phyloP scores from a whole-genome alignment of 108 stramenopile genomes.

The Fragilaria radians region DNA sequence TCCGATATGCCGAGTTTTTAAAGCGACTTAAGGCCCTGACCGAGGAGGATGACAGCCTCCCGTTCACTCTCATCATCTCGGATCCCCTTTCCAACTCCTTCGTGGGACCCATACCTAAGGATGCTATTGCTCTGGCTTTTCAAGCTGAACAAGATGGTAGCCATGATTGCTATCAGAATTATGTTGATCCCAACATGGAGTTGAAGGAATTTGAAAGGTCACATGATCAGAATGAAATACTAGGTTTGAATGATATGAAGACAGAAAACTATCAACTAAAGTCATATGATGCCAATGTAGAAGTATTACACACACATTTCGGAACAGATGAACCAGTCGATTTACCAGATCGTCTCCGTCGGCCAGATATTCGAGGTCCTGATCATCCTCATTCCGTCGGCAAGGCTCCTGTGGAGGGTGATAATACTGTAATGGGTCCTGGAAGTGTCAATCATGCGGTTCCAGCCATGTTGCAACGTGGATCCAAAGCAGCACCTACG shows the following conservation, averaged over 20 bases:
- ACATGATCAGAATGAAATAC: conserved; percentile 49
- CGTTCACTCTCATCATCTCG: conserved; percentile 71
- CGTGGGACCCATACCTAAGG: conserved; percentile 39
- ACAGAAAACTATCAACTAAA: conserved; percentile 32
- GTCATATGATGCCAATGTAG: not conserved
- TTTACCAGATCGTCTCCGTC: conserved; percentile 16
- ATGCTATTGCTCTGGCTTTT: conserved; percentile 13
- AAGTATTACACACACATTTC: not conserved
- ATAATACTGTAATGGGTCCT: conserved; percentile 21
- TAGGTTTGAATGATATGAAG: conserved; percentile 59
- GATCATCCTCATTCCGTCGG: conserved; percentile 32
- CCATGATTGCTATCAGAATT: conserved; percentile 11
- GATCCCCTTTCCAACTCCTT: conserved; percentile 93
- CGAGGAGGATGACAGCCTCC: conserved; percentile 42
- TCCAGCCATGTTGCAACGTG: conserved; percentile 13
- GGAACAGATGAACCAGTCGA: conserved; percentile 26
- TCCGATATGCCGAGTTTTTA: conserved; percentile 38
- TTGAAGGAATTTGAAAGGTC: conserved; percentile 46
- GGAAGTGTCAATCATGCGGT: conserved; percentile 16
- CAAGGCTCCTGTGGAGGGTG: conserved; percentile 24
- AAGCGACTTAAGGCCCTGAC: conserved; percentile 28
- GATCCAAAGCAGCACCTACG: conserved; percentile 1
- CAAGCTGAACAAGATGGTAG: conserved; percentile 28
- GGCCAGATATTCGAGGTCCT: conserved; percentile 17
- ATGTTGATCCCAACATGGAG: conserved; percentile 27